These are phyloP conservation scores for Sphagnum fallax DNA, from an alignment of 228 moss, liverwort and hornwort species.

Conservation along the genomic window DNA sequence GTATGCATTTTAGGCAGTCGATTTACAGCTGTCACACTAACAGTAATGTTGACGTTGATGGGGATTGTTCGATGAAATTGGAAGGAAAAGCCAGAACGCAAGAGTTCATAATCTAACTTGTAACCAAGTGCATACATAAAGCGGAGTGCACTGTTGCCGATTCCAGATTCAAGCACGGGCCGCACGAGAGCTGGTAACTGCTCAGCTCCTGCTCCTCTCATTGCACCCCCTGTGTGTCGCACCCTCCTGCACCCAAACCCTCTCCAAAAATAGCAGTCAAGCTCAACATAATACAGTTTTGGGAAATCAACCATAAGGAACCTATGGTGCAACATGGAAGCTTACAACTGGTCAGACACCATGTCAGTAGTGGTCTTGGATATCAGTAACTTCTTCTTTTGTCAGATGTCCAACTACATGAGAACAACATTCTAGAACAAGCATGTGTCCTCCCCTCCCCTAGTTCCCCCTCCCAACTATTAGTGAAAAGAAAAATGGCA, in stretches of 20 bases:
- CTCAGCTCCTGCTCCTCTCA: slow-evolving; percentile 92
- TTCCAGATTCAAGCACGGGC: slow-evolving; percentile 72
- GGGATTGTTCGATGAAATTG: slow-evolving; percentile 71
- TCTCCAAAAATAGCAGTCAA: neutral
- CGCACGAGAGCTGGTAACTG: slow-evolving; percentile 86
- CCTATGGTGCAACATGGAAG: too few species aligned
- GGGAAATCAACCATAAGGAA: too few species aligned
- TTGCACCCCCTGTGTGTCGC: slow-evolving; percentile 85
- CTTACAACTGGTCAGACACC: too few species aligned
- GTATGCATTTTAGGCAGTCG: slow-evolving; percentile 73
- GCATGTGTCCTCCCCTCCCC: too few species aligned
- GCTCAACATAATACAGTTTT: neutral
- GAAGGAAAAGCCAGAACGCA: slow-evolving; percentile 85
- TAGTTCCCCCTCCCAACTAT: too few species aligned
- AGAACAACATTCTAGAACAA: too few species aligned
- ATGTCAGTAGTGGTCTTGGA: too few species aligned
- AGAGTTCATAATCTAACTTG: slow-evolving; percentile 87
- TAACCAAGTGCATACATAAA: slow-evolving; percentile 87
- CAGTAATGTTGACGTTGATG: slow-evolving; percentile 44
- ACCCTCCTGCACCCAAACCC: slow-evolving; percentile 45
- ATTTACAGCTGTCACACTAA: slow-evolving; percentile 66
- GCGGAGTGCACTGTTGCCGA: slow-evolving; percentile 71
- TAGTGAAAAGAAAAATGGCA: neutral
- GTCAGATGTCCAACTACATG: too few species aligned
- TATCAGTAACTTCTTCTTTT: too few species aligned